phyloP scores from a whole-genome alignment of 441 rosid genomes.

The Adansonia madagascariensis region DNA sequence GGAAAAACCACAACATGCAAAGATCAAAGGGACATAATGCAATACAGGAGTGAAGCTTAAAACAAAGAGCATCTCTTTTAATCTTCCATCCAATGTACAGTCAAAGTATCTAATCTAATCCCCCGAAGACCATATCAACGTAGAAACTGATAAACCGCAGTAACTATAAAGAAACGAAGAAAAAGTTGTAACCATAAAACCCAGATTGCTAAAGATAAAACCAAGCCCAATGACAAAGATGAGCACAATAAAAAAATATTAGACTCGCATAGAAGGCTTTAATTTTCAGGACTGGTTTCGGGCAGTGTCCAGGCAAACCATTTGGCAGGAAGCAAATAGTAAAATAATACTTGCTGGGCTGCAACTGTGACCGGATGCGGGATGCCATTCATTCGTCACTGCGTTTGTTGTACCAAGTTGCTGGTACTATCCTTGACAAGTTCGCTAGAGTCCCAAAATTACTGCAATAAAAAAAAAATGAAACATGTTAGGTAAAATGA shows the following conservation, averaged over 20 bases:
- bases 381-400: conserved; percentile 58
- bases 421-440: conserved; percentile 71
- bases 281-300: neutral
- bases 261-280: neutral
- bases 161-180: neutral
- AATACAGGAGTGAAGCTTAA: neutral
- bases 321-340: neutral
- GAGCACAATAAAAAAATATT: neutral
- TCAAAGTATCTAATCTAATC: neutral
- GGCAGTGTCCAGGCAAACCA: neutral
- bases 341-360: conserved; percentile 67
- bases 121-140: neutral
- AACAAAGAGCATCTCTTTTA: conserved; percentile 2
- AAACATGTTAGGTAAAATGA: neutral
- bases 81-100: neutral
- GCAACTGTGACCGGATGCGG: conserved; percentile 57
- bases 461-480: conserved; percentile 37
- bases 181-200: neutral
- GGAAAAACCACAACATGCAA: conserved; percentile 6
- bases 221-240: neutral
- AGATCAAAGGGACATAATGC: neutral
- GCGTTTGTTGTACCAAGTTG: conserved; percentile 53
- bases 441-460: conserved; percentile 67
- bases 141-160: neutral
- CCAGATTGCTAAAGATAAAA: conserved; percentile 2